Base-by-base conservation (phyloP, 805 yeast genomes). In the Starmerella potacharoeniae region DNA sequence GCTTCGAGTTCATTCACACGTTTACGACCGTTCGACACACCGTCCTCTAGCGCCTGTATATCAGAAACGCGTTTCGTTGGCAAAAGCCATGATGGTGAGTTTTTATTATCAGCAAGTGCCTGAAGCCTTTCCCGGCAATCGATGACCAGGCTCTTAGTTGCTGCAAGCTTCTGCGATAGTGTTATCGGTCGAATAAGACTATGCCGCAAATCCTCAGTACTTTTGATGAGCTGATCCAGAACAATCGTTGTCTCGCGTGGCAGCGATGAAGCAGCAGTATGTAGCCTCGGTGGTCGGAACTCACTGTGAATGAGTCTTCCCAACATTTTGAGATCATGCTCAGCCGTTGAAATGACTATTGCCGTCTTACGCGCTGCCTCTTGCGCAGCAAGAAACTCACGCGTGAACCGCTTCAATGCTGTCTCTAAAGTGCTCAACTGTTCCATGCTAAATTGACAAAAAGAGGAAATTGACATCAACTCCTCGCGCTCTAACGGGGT, bases 31-130 rank as follows among this genome's bases (percentile, higher is more conserved):
- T 56, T 52, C 17, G 62, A 61, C n/a, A 72, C 65, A 11, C 58
- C 58, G n/a, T 60, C 64, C 41, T 66, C 68, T 17, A 64, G 57
- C 11, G 53, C 62, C n/a, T 61, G 61, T 16, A 68, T 62, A 10
- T 65, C 70, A 40, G 67, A 62, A 9, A 62, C 62, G 6, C 73
- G 63, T 46, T 66, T 65, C 16, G 68, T 69, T 51, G 58, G 50
- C n/a, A 64, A 14, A 37, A 37, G 68, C 68, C 71, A 69, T 13
- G 66, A 54, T n/a, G 55, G 57, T 14, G 42, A 41, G 14, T 40
- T 17, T 17, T 57, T 54, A 28, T 58, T 57, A 37, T 54, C 58
- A 4, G 63, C 60, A 14, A 67, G 57, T 50, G 57, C 55, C 33
- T 56, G 55, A 34, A 67, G 62, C 40, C 55, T 29, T 34, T 60